Conservation (phyloP, 2,329 filamentous ascomycete genomes). For the Beauveria caledonica region DNA sequence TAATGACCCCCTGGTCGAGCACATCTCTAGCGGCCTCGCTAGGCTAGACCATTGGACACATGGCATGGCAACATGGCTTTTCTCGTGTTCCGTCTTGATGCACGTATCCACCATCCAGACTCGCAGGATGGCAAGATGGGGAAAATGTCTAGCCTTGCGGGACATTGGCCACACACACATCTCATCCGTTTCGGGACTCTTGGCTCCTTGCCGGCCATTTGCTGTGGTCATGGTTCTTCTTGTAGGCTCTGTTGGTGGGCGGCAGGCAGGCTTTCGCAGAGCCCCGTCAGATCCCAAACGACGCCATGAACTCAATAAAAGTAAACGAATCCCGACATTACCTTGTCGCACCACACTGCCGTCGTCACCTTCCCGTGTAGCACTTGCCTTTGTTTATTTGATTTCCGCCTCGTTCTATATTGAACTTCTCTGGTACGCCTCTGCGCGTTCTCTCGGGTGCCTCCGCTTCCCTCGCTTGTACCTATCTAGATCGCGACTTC, state of each 20-base stretch:
- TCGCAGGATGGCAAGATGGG: neutral
- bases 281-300: neutral
- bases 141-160: neutral
- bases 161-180: neutral
- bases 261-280: neutral
- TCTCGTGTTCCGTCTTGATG: constrained; percentile 1
- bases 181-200: too few species aligned
- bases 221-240: neutral
- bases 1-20: neutral
- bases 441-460: neutral
- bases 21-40: neutral
- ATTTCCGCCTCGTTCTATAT: neutral
- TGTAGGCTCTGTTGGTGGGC: neutral
- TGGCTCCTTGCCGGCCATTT: neutral
- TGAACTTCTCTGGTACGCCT: too few species aligned
- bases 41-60: neutral
- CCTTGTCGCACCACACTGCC: neutral
- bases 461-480: neutral
- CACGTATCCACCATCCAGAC: neutral
- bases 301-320: neutral
- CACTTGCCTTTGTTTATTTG: neutral
- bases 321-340: neutral
- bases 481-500: constrained; percentile 3
- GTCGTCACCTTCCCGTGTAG: neutral
- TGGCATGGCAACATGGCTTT: neutral